Evolutionary conservation across 768 basidiomycete genomes (phyloP), one percentile per base, ranked within the genome.

Genomic region (Suillus tomentosus): DNA sequence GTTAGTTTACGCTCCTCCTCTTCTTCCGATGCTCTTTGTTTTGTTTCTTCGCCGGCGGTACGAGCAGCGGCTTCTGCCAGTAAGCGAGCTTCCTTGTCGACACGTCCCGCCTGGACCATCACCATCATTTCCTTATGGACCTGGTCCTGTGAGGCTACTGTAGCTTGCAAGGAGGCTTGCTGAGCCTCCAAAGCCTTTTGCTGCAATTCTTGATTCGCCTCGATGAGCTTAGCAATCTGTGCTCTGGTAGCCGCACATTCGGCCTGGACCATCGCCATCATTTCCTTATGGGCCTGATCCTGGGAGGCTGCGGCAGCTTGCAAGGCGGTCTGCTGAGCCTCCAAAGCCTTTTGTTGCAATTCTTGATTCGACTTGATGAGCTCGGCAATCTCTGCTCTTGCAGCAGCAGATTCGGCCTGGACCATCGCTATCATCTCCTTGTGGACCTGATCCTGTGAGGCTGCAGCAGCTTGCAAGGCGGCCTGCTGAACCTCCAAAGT

Each of bases 1-100:
- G 68, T 67, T 19, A n/a, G 39, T 15, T 68, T 36, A 2, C 70
- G 66, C 0, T 66, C 67, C 15, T 34, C 61, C 7, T 65, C 66
- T 1, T 61, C 65, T 22, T 68, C 36, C 9, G 3, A 17, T 14
- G 36, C 43, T 8, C 65, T 50, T 17, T 47, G 22, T 19, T 48
- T 8, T 0, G 59, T 45, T 43, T 62, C 56, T 11, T 56, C 64
- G 14, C 17, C 43, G 1, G 70, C 65, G 4, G 48, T 55, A 34
- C 6, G 59, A 4, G 39, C 71, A 1, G 55, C 65, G 17, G 53
- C 36, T 37, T 66, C 66, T 5, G 60, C 67, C 5, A 27, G 19
- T 0, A 65, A 56, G 4, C 53, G 71, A 3, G 54, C 53, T 13
- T 60, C 54, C 4, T 71, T 66, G 0, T 34, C 58, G 2, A 27